Base-by-base conservation (phyloP, 495 filamentous ascomycete genomes). In the Trichocladium uniseriatum region DNA sequence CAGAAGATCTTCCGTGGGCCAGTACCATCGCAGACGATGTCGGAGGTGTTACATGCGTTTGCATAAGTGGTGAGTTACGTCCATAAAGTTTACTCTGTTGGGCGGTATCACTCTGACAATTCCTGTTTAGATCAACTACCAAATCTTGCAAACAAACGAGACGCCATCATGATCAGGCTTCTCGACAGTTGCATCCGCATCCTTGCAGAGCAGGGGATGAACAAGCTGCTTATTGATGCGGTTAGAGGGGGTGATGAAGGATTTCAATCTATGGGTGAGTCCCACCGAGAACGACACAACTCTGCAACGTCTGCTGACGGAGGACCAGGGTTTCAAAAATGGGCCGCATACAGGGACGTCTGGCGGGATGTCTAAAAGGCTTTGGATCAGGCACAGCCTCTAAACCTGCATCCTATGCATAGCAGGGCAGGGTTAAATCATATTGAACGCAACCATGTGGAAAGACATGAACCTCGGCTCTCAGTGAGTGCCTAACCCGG, bases 21-120 rank as follows among this genome's bases (percentile, higher is more conserved):
- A 61, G 65, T 44, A 69, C 64, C 47, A 74, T 81, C 52, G 74
- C 69, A 16, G 66, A 67, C 29, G 71, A 78, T 51, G 69, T 80
- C 43, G 79, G 79, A 15, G 79, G 79, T 16, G 70, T 81, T 24
- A 76, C 78, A 27, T 83, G 79, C 53, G 66, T 83, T 34, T 79
- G 78, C 58, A 74, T 81, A 52, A 62, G 62, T 56, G 72, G 79
- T 77, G 14, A 45, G 60, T 67, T 54, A 48, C 20, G 18, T 29
- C 27, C 14, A 6, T 6, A 14, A 10, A n/a, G 22, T 11, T 11
- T 11, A 22, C 22, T 15, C 9, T 37, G 24, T 19, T n/a, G n/a
- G n/a, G n/a, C 36, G 18, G 8, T 14, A 32, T 31, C 11, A 24
- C 41, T 36, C 48, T 51, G 24, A 55, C 39, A 24, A 9, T 6